phyloP scores from a whole-genome alignment of 768 basidiomycete genomes.

The Termitomyces sp. region DNA sequence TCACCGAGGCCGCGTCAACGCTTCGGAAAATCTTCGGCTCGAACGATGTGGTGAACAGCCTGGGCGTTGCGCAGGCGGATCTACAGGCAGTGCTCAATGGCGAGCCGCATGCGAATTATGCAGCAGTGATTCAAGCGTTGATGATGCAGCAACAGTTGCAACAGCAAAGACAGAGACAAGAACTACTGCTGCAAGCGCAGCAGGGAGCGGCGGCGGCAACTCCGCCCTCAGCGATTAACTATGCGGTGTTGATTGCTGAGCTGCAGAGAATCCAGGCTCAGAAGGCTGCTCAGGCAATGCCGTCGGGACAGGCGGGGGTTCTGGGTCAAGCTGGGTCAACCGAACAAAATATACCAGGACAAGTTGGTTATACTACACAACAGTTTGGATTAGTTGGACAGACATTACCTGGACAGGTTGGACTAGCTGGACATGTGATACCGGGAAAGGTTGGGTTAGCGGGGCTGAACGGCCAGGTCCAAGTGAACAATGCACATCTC shows the following conservation, averaged over 20 bases:
- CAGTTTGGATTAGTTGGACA: not conserved
- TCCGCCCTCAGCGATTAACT: constrained; percentile 10
- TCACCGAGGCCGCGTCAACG: not conserved
- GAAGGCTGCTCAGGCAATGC: constrained; percentile 5
- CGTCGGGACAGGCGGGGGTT: not conserved
- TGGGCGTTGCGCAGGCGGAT: constrained; percentile 7
- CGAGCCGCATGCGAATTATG: constrained; percentile 26
- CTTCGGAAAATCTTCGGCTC: constrained; percentile 13
- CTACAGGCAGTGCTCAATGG: constrained; percentile 27
- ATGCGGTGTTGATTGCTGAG: constrained; percentile 14
- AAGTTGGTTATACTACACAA: not conserved
- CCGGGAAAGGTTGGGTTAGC: not conserved
- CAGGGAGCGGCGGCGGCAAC: not conserved
- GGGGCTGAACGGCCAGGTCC: not conserved
- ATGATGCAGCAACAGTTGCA: constrained; percentile 12
- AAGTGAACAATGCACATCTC: not conserved
- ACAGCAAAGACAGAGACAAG: constrained; percentile 12
- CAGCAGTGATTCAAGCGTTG: constrained; percentile 24
- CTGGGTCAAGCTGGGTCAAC: not conserved
- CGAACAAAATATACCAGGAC: not conserved
- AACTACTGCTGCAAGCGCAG: constrained; percentile 2
- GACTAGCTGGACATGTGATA: not conserved
- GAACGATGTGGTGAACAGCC: not conserved
- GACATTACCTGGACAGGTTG: not conserved
- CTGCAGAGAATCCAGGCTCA: constrained; percentile 12